These are phyloP conservation scores for Protostelium mycophagum DNA, from an alignment of 78 protist genomes.

Conservation along the genomic window DNA sequence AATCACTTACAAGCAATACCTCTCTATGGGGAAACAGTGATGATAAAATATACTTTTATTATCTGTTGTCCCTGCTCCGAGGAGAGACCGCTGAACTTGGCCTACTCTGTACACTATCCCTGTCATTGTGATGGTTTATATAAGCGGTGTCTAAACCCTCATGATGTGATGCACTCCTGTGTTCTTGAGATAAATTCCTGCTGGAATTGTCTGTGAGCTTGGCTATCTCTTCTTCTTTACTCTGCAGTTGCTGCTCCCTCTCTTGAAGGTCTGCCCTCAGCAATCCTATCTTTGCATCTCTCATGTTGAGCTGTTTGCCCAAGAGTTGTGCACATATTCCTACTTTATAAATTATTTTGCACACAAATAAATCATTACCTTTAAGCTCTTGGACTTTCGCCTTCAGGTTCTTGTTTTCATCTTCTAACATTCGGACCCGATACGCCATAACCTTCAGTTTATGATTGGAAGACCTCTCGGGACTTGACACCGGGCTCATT, in stretches of 20 bases:
- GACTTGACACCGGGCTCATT: too few species aligned
- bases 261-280: background rate
- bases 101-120: too few species aligned
- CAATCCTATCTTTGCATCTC: background rate
- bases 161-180: background rate
- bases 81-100: too few species aligned
- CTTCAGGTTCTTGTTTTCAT: background rate
- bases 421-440: background rate
- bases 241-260: background rate
- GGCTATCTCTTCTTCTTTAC: background rate
- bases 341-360: background rate
- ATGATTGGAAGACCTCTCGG: background rate
- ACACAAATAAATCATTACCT: background rate
- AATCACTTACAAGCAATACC: background rate
- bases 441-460: background rate
- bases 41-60: too few species aligned
- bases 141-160: background rate
- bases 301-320: background rate
- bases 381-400: background rate
- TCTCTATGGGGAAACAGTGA: too few species aligned
- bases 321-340: background rate
- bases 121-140: too few species aligned
- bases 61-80: too few species aligned
- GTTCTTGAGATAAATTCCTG: background rate
- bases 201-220: background rate